Evolutionary conservation across 1,284 basidiomycete species (phyloP).

Genomic region (Fistulinella cinereoalba): DNA sequence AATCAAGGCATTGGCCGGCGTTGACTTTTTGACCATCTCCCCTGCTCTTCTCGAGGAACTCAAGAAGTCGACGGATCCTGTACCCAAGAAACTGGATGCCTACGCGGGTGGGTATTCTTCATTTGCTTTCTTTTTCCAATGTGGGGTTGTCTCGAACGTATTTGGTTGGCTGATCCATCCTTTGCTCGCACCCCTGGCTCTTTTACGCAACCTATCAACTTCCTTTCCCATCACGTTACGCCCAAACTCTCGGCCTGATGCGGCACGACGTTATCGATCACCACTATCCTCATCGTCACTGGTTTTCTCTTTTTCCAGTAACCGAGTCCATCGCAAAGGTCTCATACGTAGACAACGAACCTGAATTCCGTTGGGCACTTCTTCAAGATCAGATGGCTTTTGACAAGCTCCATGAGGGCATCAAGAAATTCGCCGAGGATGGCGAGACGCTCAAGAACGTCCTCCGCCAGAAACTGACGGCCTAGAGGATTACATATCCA

Average conservation of each 20-base stretch:
- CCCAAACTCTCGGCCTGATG: not conserved
- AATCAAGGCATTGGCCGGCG: conserved; percentile 92
- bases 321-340: conserved; percentile 75
- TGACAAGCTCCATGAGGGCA: conserved; percentile 95
- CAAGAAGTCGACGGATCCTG: conserved; percentile 68
- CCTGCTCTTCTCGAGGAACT: conserved; percentile 90
- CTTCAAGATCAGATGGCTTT: conserved; percentile 92
- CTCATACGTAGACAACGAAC: conserved; percentile 86
- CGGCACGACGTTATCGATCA: not conserved
- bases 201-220: not conserved
- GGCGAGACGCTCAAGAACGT: conserved; percentile 86
- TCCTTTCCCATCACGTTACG: not conserved
- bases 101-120: conserved; percentile 20
- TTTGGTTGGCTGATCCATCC: conserved; percentile 6
- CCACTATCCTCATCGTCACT: not conserved
- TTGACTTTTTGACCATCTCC: conserved; percentile 95
- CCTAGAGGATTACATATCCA: conserved; percentile 5
- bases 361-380: conserved; percentile 90
- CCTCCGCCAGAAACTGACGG: conserved; percentile 73
- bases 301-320: conserved; percentile 13
- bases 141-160: conserved; percentile 5
- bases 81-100: conserved; percentile 84
- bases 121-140: not conserved
- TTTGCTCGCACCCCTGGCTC: not conserved
- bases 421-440: conserved; percentile 95